Conservation (phyloP, 805 yeast species). For the Cyberlindnera bimundalis region DNA sequence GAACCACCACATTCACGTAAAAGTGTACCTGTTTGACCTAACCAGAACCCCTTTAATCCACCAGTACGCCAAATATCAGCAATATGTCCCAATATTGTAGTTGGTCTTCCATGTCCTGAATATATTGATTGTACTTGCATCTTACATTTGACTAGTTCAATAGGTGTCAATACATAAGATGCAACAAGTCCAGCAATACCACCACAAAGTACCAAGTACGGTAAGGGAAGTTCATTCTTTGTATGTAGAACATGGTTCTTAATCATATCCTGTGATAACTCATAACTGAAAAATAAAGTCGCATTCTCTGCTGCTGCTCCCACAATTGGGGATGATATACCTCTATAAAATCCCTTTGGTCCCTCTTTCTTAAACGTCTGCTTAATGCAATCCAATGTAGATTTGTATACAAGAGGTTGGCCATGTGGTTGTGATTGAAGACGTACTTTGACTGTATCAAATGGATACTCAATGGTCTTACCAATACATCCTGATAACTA, state of each 20-base stretch:
- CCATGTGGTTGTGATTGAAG: slow-evolving; percentile 70
- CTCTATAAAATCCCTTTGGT: slow-evolving; percentile 70
- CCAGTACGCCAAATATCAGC: slow-evolving; percentile 39
- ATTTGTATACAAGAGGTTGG: slow-evolving; percentile 42
- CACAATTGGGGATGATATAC: slow-evolving; percentile 74
- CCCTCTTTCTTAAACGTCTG: slow-evolving; percentile 71
- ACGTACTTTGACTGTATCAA: slow-evolving; percentile 88
- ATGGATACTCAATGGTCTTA: slow-evolving; percentile 84
- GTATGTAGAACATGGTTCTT: slow-evolving; percentile 24
- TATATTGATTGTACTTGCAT: slow-evolving; percentile 62
- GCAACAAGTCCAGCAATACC: slow-evolving; percentile 81
- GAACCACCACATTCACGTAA: slow-evolving; percentile 86
- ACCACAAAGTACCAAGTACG: slow-evolving; percentile 60
- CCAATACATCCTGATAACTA: slow-evolving; percentile 72
- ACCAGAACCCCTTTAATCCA: slow-evolving; percentile 80
- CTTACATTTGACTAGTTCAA: slow-evolving; percentile 87
- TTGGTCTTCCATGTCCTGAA: slow-evolving; percentile 21
- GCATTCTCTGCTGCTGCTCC: slow-evolving; percentile 94
- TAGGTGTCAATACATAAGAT: slow-evolving; percentile 81
- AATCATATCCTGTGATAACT: slow-evolving; percentile 39
- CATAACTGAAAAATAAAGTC: slow-evolving; percentile 66
- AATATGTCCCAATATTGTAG: slow-evolving; percentile 38
- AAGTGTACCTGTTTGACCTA: slow-evolving; percentile 79
- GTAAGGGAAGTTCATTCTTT: slow-evolving; percentile 32
- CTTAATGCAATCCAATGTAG: slow-evolving; percentile 63